Evolutionary conservation across 495 filamentous ascomycete genomes (phyloP).

Genomic region (Daldinia concentrica): DNA sequence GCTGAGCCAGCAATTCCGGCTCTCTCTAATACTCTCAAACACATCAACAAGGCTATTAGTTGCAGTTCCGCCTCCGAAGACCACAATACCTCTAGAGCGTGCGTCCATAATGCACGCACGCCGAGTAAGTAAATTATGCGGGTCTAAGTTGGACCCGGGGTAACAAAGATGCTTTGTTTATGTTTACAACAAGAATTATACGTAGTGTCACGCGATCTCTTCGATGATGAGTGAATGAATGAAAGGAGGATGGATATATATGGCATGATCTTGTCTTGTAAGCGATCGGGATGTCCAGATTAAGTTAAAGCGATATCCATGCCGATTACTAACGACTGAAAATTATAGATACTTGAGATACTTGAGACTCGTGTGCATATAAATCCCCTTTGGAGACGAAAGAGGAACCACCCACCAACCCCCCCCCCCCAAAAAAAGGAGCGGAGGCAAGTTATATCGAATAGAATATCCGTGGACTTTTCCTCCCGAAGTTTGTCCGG

Average conservation of each 20-base stretch:
- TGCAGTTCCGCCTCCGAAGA: constrained; percentile 89
- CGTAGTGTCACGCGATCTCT: not conserved
- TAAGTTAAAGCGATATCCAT: not conserved
- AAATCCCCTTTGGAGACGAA: not conserved
- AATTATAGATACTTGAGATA: not conserved
- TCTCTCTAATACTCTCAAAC: constrained; percentile 77
- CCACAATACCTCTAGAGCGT: constrained; percentile 66
- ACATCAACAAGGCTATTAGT: constrained; percentile 95
- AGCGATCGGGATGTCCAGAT: not conserved
- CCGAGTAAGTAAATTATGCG: not conserved
- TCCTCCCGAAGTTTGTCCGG: constrained; percentile 28
- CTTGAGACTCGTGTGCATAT: not conserved
- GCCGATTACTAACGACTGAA: not conserved
- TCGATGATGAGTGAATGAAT: not conserved
- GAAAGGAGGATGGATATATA: not conserved
- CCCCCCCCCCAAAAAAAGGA: no score
- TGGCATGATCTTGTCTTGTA: not conserved
- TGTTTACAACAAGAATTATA: not conserved
- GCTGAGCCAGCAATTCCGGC: constrained; percentile 73
- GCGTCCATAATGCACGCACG: constrained; percentile 31
- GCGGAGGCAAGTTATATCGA: not conserved
- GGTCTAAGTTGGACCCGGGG: not conserved
- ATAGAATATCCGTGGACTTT: not conserved
- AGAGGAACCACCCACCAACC: no score
- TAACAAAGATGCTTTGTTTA: not conserved